A percentile compares a stretch with the other conserved stretches of the same genome.
Evolutionary conservation across 192 early-diverging fungal genomes (phyloP).

Genomic region (Lobosporangium transversale): DNA sequence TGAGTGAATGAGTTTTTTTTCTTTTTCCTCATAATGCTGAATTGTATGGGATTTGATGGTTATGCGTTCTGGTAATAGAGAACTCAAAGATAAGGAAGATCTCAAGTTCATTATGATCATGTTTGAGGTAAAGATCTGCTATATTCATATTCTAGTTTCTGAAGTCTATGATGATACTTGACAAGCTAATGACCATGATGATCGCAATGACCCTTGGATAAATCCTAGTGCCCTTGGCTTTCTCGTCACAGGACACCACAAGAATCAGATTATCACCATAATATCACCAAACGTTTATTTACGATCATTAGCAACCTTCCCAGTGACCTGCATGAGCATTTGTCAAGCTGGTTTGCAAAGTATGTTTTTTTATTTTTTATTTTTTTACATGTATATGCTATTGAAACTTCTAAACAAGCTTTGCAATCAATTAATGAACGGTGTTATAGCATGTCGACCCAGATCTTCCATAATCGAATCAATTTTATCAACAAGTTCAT

Average conservation of each 20-base stretch:
- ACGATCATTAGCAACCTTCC: conserved; percentile 85
- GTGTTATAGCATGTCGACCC: conserved; percentile 61
- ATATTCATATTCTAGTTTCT: not conserved
- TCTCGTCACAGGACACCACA: conserved; percentile 76
- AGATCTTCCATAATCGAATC: conserved; percentile 75
- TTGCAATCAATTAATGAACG: not conserved
- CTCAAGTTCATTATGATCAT: conserved; percentile 87
- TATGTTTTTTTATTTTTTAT: conserved; percentile 31
- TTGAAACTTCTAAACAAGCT: too few relatives aligned
- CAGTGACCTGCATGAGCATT: conserved; percentile 85
- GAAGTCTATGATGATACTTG: not conserved
- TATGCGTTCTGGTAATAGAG: conserved; percentile 19
- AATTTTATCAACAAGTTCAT: conserved; percentile 89
- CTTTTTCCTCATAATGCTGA: not conserved
- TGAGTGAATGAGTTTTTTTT: not conserved
- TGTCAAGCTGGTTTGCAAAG: conserved; percentile 87
- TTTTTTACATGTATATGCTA: too few relatives aligned
- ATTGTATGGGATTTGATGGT: not conserved
- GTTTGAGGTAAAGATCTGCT: conserved; percentile 68
- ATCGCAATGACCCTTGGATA: too few relatives aligned
- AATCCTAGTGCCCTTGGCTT: conserved; percentile 78
- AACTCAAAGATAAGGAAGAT: conserved; percentile 63
- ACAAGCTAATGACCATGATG: not conserved
- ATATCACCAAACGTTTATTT: conserved; percentile 81
- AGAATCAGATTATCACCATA: conserved; percentile 87